phyloP scores from a whole-genome alignment of 176 grass and related monocot species.

The Carex parvula region DNA sequence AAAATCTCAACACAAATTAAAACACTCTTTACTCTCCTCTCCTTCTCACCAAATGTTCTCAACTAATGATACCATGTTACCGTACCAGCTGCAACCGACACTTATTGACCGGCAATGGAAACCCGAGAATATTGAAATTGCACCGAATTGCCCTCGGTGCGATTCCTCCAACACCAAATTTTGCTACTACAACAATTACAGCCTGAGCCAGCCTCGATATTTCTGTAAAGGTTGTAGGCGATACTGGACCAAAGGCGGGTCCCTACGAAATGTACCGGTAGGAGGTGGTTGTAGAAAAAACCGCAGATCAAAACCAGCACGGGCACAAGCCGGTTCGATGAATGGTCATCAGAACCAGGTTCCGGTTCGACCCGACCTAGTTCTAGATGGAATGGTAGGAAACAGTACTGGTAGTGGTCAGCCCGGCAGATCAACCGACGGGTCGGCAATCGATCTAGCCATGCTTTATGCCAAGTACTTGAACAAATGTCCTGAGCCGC shows the following conservation, averaged over 20 bases:
- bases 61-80: conserved; percentile 52
- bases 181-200: conserved; percentile 99
- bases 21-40: not conserved
- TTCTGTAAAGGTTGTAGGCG: conserved; percentile 92
- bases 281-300: conserved; percentile 81
- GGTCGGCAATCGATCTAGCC: conserved; percentile 16
- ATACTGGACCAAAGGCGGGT: conserved; percentile 97
- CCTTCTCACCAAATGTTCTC: conserved; percentile 39
- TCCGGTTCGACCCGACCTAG: conserved; percentile 56
- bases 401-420: conserved; percentile 15
- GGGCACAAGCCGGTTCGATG: conserved; percentile 16
- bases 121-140: conserved; percentile 42
- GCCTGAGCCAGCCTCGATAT: conserved; percentile 89
- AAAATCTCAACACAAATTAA: conserved; percentile 38
- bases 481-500: not conserved
- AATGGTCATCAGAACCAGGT: conserved; percentile 36
- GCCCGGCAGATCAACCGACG: not conserved
- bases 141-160: conserved; percentile 80
- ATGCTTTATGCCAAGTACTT: conserved; percentile 27
- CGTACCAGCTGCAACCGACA: conserved; percentile 40
- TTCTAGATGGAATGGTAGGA: conserved; percentile 60
- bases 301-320: conserved; percentile 44
- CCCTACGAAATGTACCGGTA: conserved; percentile 76
- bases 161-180: conserved; percentile 90
- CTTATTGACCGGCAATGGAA: conserved; percentile 56